Base-by-base conservation (phyloP, 257 asterid species). In the Verbena officinalis region DNA sequence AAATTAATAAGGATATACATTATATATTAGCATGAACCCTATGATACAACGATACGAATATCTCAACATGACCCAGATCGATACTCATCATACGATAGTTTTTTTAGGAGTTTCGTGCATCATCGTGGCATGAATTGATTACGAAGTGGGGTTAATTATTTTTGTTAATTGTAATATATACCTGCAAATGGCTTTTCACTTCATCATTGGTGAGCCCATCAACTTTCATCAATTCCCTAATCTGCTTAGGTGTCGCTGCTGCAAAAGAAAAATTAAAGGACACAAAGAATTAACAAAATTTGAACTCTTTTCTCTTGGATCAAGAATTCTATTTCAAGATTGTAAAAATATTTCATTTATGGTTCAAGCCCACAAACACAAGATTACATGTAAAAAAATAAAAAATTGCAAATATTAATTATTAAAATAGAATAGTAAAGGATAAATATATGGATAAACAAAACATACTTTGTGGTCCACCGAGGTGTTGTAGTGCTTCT, bases 401-500 rank as follows among this genome's bases (percentile, higher is more conserved):
- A 52, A 31, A 0, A 44, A 62, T n/a, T n/a, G n/a, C n/a, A n/a
- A n/a, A n/a, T n/a, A n/a, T n/a, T n/a, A n/a, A n/a, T n/a, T n/a
- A n/a, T n/a, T n/a, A 45, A 2, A 3, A 21, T 0, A 36, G 36
- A 23, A 0, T 15, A 17, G 33, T 16, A 9, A 17, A 16, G 19
- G 14, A 30, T 6, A 19, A n/a, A 34, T 27, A 7, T 12, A 43
- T 36, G 21, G 16, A 13, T 13, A 21, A 31, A 15, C 0, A 0
- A 9, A 12, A 17, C 59, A 1, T 73, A 84, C 95, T 76, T 46
- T 81, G 80, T 9, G 86, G 27, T 42, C 90, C 95, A 16, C 91
- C 91, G 15, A 86, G 85, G 43, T 69, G 64, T 5, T 71, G 59
- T 9, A 84, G 79, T 1, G 95, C 95, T 33, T 72, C 64, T 5